phyloP scores from a whole-genome alignment of 2,329 filamentous ascomycete species.

The Tolypocladium sp. region DNA sequence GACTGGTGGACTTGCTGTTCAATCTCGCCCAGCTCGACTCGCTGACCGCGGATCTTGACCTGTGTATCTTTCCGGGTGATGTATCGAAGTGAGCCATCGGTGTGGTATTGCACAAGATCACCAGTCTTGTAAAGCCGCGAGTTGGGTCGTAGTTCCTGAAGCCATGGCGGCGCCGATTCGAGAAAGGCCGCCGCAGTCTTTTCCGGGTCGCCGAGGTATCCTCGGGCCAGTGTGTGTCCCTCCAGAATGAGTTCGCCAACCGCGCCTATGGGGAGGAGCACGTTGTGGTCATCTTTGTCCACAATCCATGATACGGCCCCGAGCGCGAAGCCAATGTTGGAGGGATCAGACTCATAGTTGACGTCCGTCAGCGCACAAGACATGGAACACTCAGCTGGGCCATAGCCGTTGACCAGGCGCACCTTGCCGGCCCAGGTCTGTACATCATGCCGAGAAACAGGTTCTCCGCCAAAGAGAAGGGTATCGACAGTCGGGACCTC shows the following conservation, averaged over 20 bases:
- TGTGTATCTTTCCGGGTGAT: constrained; percentile 48
- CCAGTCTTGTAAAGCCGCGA: constrained; percentile 35
- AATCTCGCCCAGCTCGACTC: constrained; percentile 37
- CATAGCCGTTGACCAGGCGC: constrained; percentile 2
- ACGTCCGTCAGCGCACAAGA: constrained; percentile 1
- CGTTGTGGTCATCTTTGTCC: constrained; percentile 15
- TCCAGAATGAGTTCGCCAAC: constrained; percentile 28
- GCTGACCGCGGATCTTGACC: constrained; percentile 50
- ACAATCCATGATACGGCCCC: constrained; percentile 18
- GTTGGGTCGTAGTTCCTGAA: not conserved
- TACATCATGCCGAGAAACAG: not conserved
- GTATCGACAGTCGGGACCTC: not conserved
- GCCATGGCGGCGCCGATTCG: constrained; percentile 24
- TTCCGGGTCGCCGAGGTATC: constrained; percentile 35
- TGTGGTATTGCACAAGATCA: constrained; percentile 33
- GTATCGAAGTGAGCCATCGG: constrained; percentile 31
- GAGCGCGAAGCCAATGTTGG: not conserved
- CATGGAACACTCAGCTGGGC: constrained; percentile 4
- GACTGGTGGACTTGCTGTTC: constrained; percentile 8
- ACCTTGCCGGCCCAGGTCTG: constrained; percentile 1
- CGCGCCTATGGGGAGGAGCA: constrained; percentile 18
- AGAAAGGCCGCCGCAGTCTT: constrained; percentile 36
- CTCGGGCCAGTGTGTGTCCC: constrained; percentile 35
- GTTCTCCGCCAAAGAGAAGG: constrained; percentile 1
- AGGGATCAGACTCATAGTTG: not conserved